Conservation (phyloP, 352 stramenopile species). For the Pythium scleroteichum region DNA sequence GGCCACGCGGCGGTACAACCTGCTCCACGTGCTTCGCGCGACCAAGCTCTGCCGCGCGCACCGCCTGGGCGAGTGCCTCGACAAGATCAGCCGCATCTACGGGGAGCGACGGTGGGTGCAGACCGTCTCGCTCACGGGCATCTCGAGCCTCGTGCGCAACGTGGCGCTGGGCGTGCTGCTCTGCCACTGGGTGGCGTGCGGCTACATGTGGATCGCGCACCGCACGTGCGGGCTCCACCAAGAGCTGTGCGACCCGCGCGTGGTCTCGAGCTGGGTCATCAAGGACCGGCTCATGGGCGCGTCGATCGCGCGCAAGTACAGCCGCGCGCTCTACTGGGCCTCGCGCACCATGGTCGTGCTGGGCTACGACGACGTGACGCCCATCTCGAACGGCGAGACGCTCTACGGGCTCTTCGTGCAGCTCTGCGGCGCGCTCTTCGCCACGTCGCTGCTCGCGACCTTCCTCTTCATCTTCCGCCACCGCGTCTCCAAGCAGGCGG, state of each 20-base stretch:
- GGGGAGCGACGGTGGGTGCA: slow-evolving; percentile 47
- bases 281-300: slow-evolving; percentile 50
- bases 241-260: slow-evolving; percentile 39
- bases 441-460: slow-evolving; percentile 58
- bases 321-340: slow-evolving; percentile 58
- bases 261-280: slow-evolving; percentile 64
- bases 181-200: slow-evolving; percentile 62
- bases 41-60: slow-evolving; percentile 66
- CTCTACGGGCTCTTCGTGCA: slow-evolving; percentile 51
- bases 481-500: slow-evolving; percentile 48
- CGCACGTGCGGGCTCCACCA: slow-evolving; percentile 52
- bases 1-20: slow-evolving; percentile 40
- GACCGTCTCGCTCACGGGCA: slow-evolving; percentile 57
- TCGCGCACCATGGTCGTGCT: slow-evolving; percentile 58
- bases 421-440: slow-evolving; percentile 51
- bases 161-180: slow-evolving; percentile 37
- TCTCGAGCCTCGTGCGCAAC: slow-evolving; percentile 47
- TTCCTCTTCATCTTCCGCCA: slow-evolving; percentile 79
- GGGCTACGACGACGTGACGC: slow-evolving; percentile 66
- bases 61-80: slow-evolving; percentile 38
- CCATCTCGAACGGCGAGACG: slow-evolving; percentile 54
- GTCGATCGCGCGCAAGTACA: slow-evolving; percentile 49
- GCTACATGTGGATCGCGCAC: slow-evolving; percentile 73
- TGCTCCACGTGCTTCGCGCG: slow-evolving; percentile 57
- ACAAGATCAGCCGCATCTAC: slow-evolving; percentile 50